Base-by-base conservation (phyloP, 2,329 filamentous ascomycete genomes). In the Diaporthe capsici region DNA sequence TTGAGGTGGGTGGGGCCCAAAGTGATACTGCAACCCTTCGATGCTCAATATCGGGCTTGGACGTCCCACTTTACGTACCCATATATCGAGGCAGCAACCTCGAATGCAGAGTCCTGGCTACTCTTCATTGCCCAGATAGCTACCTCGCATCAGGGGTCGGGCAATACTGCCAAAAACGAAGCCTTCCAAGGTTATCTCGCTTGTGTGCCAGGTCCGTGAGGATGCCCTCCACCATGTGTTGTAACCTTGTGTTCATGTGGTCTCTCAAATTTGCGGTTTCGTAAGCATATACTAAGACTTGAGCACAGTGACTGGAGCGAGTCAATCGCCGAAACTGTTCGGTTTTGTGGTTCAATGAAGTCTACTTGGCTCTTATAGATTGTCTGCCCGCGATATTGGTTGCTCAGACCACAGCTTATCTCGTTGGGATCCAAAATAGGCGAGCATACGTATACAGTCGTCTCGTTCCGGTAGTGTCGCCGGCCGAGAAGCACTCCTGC, bases 401-500 rank as follows among this genome's bases (percentile, higher is more conserved):
- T 28, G 63, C 63, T 28, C 31, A 53, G 63, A 39, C 63, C 63
- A 53, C 47, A 39, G 47, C 47, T 53, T 68, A 68, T 68, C 47
- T 51, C 10, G 22, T 67, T 34, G 44, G 44, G 5, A 17, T n/a
- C 37, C 44, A 17, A 51, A 68, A 17, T 28, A 53, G 47, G 47
- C 22, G 17, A 39, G 31, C 63, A 37, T 51, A 68, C 31, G 47
- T 37, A 49, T 51, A 28, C 28, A 7, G 12, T 9, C 47, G n/a
- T 68, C 44, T 39, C 28, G 7, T 68, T 53, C 2, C 17, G 20
- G 63, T 53, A 53, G 49, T 47, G 63, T 39, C 44, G 63, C 63
- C 31, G 28, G 63, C 31, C 47, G 63, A 39, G 44, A 17, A 17
- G 13, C 15, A 12, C 31, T n/a, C 31, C 31, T 7, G 10, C 10